A percentile compares a stretch with the other conserved stretches of the same genome.
Conservation (phyloP, 768 basidiomycete species). For the Hysterangium stoloniferum region DNA sequence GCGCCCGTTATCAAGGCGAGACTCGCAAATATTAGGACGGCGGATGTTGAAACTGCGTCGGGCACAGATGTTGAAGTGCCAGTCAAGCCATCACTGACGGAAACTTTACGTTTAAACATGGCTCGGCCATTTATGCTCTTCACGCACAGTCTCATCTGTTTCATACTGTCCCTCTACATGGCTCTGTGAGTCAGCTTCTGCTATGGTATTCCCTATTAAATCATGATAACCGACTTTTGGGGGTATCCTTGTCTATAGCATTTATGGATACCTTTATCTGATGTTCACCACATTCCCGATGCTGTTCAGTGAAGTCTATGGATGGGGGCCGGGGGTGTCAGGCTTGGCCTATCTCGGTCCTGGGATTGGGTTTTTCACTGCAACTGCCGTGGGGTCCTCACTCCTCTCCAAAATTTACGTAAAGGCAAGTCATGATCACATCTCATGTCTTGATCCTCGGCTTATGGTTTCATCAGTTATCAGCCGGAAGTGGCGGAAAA, state of each 20-base stretch:
- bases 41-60: slow-evolving; percentile 7
- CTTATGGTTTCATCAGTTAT: slow-evolving; percentile 13
- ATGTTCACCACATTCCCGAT: slow-evolving; percentile 30
- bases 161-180: slow-evolving; percentile 15
- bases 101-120: slow-evolving; percentile 14
- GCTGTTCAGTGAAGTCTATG: slow-evolving; percentile 28
- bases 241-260: slow-evolving; percentile 26
- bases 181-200: not conserved
- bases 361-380: slow-evolving; percentile 45
- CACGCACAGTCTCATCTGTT: slow-evolving; percentile 16
- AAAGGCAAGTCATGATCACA: slow-evolving; percentile 27
- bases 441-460: not conserved
- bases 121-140: slow-evolving; percentile 14
- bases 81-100: slow-evolving; percentile 6
- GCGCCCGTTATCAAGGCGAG: slow-evolving; percentile 16
- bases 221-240: slow-evolving; percentile 94
- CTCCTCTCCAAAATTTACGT: slow-evolving; percentile 41
- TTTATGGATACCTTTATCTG: slow-evolving; percentile 19
- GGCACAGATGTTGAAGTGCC: slow-evolving; percentile 5
- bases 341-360: slow-evolving; percentile 39
- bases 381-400: slow-evolving; percentile 42
- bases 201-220: slow-evolving; percentile 42
- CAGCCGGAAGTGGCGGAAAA: not conserved
- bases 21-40: slow-evolving; percentile 11
- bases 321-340: slow-evolving; percentile 29